Percentiles rank a stretch among this genome's conserved stretches.
These are phyloP conservation scores for Dipodascus albidus DNA, from an alignment of 805 yeast genomes.

Conservation along the genomic window DNA sequence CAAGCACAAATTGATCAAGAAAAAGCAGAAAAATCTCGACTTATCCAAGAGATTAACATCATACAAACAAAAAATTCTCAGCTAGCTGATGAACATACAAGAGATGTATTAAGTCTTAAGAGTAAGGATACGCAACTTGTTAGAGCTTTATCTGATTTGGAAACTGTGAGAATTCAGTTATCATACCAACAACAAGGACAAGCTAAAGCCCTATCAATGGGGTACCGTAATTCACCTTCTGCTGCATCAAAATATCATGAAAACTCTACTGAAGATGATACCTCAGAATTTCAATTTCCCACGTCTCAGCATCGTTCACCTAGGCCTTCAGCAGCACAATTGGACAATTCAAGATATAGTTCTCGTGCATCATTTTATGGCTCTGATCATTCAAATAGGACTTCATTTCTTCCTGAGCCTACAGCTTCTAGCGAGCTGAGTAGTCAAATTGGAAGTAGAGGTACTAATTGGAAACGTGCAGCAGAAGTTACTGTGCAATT, in stretches of 20 bases:
- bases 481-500: slow-evolving; percentile 81
- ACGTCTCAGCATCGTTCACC: not conserved
- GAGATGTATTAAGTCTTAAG: slow-evolving; percentile 39
- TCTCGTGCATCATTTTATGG: not conserved
- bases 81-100: slow-evolving; percentile 40
- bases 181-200: not conserved
- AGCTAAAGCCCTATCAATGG: not conserved
- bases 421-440: not conserved
- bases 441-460: slow-evolving; percentile 18
- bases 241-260: not conserved
- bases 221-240: not conserved
- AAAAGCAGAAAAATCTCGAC: slow-evolving; percentile 22
- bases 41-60: slow-evolving; percentile 26
- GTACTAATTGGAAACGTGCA: slow-evolving; percentile 67
- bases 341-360: not conserved
- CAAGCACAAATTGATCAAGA: slow-evolving; percentile 23
- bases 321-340: not conserved
- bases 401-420: not conserved
- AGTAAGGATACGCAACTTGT: slow-evolving; percentile 60
- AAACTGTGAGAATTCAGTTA: slow-evolving; percentile 15
- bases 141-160: slow-evolving; percentile 51
- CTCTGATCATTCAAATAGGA: not conserved
- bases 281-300: not conserved
- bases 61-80: slow-evolving; percentile 24
- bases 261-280: not conserved